phyloP scores from a whole-genome alignment of 768 basidiomycete genomes.

The Mycena rebaudengoi region DNA sequence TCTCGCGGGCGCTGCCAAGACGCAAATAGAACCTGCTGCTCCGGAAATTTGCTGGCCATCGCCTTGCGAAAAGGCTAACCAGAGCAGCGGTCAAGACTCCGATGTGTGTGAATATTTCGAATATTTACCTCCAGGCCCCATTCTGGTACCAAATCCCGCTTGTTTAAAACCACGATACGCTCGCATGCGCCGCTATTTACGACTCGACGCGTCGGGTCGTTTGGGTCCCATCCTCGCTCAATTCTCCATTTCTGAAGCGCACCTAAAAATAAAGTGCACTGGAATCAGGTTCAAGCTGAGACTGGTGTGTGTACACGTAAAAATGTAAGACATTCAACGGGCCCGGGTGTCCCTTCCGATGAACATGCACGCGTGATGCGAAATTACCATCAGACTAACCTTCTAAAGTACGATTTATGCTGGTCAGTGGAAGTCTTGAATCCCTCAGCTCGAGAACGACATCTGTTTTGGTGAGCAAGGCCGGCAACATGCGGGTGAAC shows the following conservation, averaged over 20 bases:
- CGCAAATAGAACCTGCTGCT: conserved; percentile 74
- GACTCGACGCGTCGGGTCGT: conserved; percentile 48
- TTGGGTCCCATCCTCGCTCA: conserved; percentile 68
- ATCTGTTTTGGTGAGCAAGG: conserved; percentile 81
- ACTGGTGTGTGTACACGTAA: too few species aligned
- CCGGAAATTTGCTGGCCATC: conserved; percentile 75
- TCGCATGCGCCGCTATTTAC: conserved; percentile 66
- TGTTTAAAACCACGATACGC: conserved; percentile 91
- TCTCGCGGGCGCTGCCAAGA: conserved; percentile 75
- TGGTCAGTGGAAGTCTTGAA: conserved; percentile 90
- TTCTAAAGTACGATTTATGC: conserved; percentile 91
- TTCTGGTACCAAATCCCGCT: conserved; percentile 88
- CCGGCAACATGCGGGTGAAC: conserved; percentile 80
- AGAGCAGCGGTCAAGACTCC: conserved; percentile 22
- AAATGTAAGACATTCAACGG: too few species aligned
- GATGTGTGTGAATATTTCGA: neutral
- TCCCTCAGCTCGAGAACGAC: conserved; percentile 96
- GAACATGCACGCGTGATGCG: conserved; percentile 6
- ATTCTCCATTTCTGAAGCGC: conserved; percentile 73
- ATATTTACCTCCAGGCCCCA: conserved; percentile 85
- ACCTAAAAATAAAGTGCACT: conserved; percentile 46
- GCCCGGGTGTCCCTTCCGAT: too few species aligned
- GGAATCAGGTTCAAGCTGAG: too few species aligned
- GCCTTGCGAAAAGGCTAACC: conserved; percentile 76
- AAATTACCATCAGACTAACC: conserved; percentile 37